These are phyloP conservation scores for Vachellia collinsii DNA, from an alignment of 306 rosid genomes.

Conservation along the genomic window DNA sequence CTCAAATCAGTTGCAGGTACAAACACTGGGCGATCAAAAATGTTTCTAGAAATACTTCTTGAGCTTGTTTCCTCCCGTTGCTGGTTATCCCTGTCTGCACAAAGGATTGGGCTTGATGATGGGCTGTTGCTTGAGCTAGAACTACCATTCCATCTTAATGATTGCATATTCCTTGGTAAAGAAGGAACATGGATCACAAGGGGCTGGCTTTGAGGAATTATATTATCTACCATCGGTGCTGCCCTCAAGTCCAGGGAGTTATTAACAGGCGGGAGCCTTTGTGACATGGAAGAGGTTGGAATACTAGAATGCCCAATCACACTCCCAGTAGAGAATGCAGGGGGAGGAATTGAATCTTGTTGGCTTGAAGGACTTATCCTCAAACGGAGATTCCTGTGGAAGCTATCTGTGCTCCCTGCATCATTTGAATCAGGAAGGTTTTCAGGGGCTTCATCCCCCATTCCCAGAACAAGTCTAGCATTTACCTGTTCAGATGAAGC, in stretches of 20 bases:
- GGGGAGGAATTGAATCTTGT: slow-evolving; percentile 43
- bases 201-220: slow-evolving; percentile 62
- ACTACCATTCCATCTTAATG: slow-evolving; percentile 70
- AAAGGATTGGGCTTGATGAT: slow-evolving; percentile 51
- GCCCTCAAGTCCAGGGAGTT: slow-evolving; percentile 61
- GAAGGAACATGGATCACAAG: slow-evolving; percentile 59
- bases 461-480: slow-evolving; percentile 54
- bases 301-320: slow-evolving; percentile 57
- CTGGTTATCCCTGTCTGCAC: slow-evolving; percentile 55
- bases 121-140: slow-evolving; percentile 60
- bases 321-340: slow-evolving; percentile 50
- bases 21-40: slow-evolving; percentile 66
- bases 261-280: slow-evolving; percentile 56
- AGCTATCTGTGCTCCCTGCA: slow-evolving; percentile 51
- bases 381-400: slow-evolving; percentile 70
- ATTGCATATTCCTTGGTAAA: slow-evolving; percentile 66
- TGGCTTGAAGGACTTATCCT: slow-evolving; percentile 63
- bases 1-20: slow-evolving; percentile 67
- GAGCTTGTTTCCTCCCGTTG: slow-evolving; percentile 57
- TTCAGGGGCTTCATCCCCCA: slow-evolving; percentile 53
- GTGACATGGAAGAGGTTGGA: slow-evolving; percentile 53
- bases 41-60: slow-evolving; percentile 59
- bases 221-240: slow-evolving; percentile 50
- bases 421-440: slow-evolving; percentile 51
- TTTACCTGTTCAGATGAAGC: slow-evolving; percentile 56